A percentile compares a stretch with the other conserved stretches of the same genome.
These are phyloP conservation scores for Penicillium sp. DNA, from an alignment of 2,329 filamentous ascomycete species.

Conservation along the genomic window DNA sequence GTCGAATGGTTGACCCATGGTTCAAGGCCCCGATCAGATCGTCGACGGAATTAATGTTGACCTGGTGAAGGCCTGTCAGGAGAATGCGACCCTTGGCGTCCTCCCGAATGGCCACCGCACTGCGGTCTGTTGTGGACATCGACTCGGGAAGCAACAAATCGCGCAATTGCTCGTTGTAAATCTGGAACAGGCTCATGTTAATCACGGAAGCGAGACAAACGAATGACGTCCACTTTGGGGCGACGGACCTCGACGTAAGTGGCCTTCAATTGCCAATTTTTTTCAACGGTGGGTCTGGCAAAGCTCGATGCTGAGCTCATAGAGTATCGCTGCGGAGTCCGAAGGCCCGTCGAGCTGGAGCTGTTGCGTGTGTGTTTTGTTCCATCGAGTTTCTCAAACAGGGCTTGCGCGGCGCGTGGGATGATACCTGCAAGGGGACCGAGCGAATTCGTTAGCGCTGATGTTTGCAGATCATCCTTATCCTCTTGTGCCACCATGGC, in stretches of 20 bases:
- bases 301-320: constrained; percentile 48
- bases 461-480: background rate
- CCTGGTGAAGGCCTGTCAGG: constrained; percentile 79
- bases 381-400: constrained; percentile 82
- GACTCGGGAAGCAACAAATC: constrained; percentile 80
- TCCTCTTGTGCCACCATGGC: background rate
- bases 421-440: constrained; percentile 66
- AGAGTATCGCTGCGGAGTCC: constrained; percentile 73
- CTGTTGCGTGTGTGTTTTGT: constrained; percentile 54
- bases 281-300: constrained; percentile 50
- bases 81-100: constrained; percentile 92
- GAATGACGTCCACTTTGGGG: background rate
- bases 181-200: constrained; percentile 46
- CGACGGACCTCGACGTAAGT: constrained; percentile 68
- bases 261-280: constrained; percentile 84
- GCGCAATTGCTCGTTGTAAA: constrained; percentile 93
- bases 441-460: constrained; percentile 1
- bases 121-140: constrained; percentile 63
- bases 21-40: constrained; percentile 84
- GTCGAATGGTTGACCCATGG: constrained; percentile 87
- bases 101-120: constrained; percentile 82
- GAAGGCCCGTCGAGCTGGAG: constrained; percentile 70
- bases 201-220: background rate
- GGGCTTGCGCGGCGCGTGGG: constrained; percentile 73
- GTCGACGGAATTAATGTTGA: constrained; percentile 84